Conservation (phyloP, 139 green algal species). For the Tetratostichococcus sp. region DNA sequence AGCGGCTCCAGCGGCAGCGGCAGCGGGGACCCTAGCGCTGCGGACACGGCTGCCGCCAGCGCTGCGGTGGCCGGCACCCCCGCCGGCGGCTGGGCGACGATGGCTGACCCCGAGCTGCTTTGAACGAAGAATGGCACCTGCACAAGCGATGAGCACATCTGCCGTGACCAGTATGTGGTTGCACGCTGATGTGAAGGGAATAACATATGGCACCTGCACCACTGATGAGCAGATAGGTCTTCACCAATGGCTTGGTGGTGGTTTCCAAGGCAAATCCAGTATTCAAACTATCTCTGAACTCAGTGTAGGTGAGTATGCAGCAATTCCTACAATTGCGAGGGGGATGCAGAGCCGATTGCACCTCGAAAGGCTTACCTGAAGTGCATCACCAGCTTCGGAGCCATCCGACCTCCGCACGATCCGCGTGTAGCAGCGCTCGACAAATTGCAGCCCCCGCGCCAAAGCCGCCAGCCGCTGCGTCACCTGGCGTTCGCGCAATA, state of each 20-base stretch:
- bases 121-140: neutral
- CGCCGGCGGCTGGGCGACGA: slow-evolving; percentile 17
- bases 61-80: slow-evolving; percentile 29
- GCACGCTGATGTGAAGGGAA: too few relatives aligned
- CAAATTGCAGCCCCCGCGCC: slow-evolving; percentile 30
- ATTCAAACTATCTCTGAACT: too few relatives aligned
- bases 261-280: too few relatives aligned
- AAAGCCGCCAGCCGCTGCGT: neutral
- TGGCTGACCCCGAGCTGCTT: neutral
- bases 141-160: too few relatives aligned
- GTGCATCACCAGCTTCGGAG: neutral
- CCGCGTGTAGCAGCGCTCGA: slow-evolving; percentile 20
- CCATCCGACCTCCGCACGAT: neutral
- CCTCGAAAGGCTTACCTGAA: too few relatives aligned
- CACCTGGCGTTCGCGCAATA: slow-evolving; percentile 13
- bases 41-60: slow-evolving; percentile 39
- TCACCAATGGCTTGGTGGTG: too few relatives aligned
- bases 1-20: slow-evolving; percentile 54
- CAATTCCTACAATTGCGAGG: neutral
- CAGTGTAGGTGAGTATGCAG: too few relatives aligned
- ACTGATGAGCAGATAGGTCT: too few relatives aligned
- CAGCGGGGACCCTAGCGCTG: slow-evolving; percentile 41
- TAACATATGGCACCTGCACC: too few relatives aligned
- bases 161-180: too few relatives aligned
- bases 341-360: too few relatives aligned